Base-by-base conservation (phyloP, 2,329 filamentous ascomycete species). In the Septoria petroselini region DNA sequence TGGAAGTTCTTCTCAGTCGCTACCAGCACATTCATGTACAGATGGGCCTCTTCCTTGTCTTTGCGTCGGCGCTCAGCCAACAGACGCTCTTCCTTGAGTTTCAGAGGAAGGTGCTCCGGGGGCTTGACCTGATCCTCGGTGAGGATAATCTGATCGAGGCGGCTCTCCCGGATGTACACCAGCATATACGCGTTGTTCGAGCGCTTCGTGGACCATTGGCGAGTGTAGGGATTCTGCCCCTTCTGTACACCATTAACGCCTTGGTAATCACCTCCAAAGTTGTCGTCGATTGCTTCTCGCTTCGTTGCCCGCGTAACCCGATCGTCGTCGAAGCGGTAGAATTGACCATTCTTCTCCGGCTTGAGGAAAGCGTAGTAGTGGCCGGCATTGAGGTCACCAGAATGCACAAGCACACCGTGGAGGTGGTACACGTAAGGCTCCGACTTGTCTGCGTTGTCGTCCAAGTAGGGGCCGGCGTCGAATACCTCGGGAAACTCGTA, bases 281-380 rank as follows among this genome's bases (percentile, higher is more conserved):
- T 98, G 58, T 98, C 94, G 65, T 97, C 93, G 25, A 97, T 73
- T 0, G 94, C 91, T 68, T 98, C 93, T 52, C 88, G 84, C 66
- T 86, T 83, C 0, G 91, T 96, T 1, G 91, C 91, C 58, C 87
- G 88, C n/a, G 91, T 97, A 33, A 98, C 93, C 59, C 91, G 86
- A 65, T 98, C 93, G 59, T 98, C 93, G 62, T 98, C 94, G 62
- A 95, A 98, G 63, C 87, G 93, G 76, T 94, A 97, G 73, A 95
- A 98, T 73, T 88, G 83, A 25, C 93, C 91, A 54, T 95, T 88
- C 71, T 95, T 94, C 51, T 84, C 82, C 0, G 94, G 93, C 67
- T 95, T 96, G 62, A 98, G 73, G 70, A 95, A 98, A 1, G 93
- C 93, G 66, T 98, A 98, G 71, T 98, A 98, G 70, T 98, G 93